Base-by-base conservation (phyloP, 2,329 filamentous ascomycete genomes). In the Bipolaris sorokiniana region DNA sequence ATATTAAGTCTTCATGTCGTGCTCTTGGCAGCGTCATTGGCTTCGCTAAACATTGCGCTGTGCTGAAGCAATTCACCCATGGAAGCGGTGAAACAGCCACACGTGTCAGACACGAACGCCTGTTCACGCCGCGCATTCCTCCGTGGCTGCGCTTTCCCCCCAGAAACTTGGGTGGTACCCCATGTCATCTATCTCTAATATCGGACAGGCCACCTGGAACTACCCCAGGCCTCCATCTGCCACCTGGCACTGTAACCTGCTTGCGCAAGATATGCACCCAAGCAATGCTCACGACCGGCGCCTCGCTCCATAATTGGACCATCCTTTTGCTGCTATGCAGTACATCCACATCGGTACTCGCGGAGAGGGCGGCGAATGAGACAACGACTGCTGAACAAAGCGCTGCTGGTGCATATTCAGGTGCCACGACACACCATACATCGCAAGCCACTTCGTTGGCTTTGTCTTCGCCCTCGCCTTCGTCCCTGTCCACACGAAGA, bases 221-320 rank as follows among this genome's bases (percentile, higher is more conserved):
- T 38, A 34, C 28, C 28, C 31, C 40, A 34, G 48, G 48, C 48
- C 40, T 42, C 38, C n/a, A 36, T 11, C 38, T 28, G 38, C 40
- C 48, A 34, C 28, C 63, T 64, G 59, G 62, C 64, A 67, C 52
- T 52, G 53, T 56, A 48, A 56, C 61, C 58, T 64, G 64, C 65
- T 70, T 67, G 66, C 55, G 48, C 63, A 65, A 76, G 73, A 66
- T 56, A 76, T 76, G 74, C 73, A 62, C 63, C 63, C 72, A 68
- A 75, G 72, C 72, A 64, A 76, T 76, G 74, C 72, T 64, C 65
- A 67, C 68, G 69, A 73, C 75, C 74, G 74, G 73, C 68, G 71
- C 70, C 68, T 62, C 63, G 49, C 68, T 74, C 70, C 70, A 69
- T 70, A 70, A 70, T 69, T 75, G 74, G 73, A 72, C 69, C 51